Conservation (phyloP, 1,284 basidiomycete species). For the Rhodotorula sp. region DNA sequence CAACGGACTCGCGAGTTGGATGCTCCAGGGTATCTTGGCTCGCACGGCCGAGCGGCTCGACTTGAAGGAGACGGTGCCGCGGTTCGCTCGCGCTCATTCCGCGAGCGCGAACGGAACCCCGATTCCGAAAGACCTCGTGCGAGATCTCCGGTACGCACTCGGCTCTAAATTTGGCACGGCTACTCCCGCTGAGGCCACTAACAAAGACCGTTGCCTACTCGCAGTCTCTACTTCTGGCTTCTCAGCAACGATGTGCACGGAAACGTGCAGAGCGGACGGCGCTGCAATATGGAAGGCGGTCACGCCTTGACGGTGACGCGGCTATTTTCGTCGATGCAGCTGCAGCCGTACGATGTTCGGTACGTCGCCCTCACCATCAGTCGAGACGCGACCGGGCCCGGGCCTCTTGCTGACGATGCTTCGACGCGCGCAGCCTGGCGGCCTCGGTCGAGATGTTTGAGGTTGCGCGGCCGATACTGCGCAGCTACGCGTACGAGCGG, state of each 20-base stretch:
- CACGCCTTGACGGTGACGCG: conserved; percentile 37
- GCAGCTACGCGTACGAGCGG: conserved; percentile 35
- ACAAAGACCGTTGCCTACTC: neutral
- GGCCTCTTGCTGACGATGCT: neutral
- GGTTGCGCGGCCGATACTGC: conserved; percentile 39
- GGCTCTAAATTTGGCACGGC: neutral
- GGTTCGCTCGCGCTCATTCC: conserved; percentile 37
- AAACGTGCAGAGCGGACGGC: conserved; percentile 37
- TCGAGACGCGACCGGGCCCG: no score
- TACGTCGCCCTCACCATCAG: neutral
- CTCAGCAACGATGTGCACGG: conserved; percentile 38
- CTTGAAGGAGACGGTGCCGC: conserved; percentile 15
- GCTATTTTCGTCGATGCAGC: conserved; percentile 35
- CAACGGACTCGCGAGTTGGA: conserved; percentile 40
- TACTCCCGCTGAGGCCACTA: neutral
- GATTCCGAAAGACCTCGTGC: conserved; percentile 26
- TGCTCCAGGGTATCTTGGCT: conserved; percentile 36
- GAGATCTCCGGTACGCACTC: conserved; percentile 22
- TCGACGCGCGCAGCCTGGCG: conserved; percentile 20
- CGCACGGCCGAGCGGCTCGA: conserved; percentile 36
- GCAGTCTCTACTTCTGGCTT: conserved; percentile 37
- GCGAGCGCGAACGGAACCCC: conserved; percentile 24
- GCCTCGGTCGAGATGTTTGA: conserved; percentile 42
- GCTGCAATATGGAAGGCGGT: conserved; percentile 40
- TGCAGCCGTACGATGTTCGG: conserved; percentile 40